Evolutionary conservation across 306 rosid species (phyloP).

Genomic region (Prosopis cineraria): DNA sequence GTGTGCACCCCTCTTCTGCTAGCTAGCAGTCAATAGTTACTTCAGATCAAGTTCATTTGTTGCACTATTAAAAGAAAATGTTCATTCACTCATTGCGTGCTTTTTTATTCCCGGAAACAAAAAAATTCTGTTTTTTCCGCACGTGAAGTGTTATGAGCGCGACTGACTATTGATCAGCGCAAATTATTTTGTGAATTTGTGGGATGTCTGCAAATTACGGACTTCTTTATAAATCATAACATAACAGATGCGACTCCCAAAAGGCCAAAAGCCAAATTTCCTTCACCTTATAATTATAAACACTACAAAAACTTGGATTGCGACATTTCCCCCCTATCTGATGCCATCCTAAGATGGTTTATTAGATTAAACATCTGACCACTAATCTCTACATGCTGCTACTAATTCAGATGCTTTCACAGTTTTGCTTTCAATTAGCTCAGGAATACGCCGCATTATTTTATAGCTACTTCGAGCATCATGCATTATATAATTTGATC

Average conservation of each 20-base stretch:
- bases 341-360: background rate
- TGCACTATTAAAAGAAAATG: too few species aligned
- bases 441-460: background rate
- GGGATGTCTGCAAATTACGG: background rate
- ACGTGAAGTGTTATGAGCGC: background rate
- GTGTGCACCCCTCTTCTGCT: too few species aligned
- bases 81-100: too few species aligned
- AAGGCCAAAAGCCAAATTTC: background rate
- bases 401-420: background rate
- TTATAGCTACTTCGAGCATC: background rate
- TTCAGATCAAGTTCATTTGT: too few species aligned
- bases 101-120: too few species aligned
- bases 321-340: background rate
- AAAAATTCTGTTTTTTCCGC: background rate
- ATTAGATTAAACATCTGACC: background rate
- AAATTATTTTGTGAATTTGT: background rate
- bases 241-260: background rate
- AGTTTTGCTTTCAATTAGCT: background rate
- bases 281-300: background rate
- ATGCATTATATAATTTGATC: background rate
- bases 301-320: background rate
- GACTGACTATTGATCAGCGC: background rate
- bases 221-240: background rate
- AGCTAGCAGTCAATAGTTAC: too few species aligned
- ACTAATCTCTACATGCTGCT: background rate